Conservation (phyloP, 768 basidiomycete species). For the Xerocomus potaroensis region DNA sequence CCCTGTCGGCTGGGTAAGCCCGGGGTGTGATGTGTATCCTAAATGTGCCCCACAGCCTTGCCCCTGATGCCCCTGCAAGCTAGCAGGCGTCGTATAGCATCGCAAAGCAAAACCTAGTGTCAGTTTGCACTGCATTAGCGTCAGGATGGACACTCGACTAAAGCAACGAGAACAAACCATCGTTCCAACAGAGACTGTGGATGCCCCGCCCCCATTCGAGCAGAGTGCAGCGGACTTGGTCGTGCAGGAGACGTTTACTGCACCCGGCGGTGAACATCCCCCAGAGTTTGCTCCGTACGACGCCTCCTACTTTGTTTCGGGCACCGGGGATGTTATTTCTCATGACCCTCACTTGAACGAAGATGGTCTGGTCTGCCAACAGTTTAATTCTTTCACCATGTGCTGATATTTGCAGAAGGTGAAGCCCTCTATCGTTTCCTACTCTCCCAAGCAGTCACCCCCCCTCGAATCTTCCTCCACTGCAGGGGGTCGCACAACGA, state of each 20-base stretch:
- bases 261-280: conserved; percentile 44
- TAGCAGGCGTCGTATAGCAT: too few species aligned
- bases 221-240: conserved; percentile 22
- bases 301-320: conserved; percentile 52
- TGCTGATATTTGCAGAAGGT: conserved; percentile 35
- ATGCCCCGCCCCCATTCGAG: conserved; percentile 26
- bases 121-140: too few species aligned
- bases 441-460: conserved; percentile 46
- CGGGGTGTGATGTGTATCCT: conserved; percentile 3
- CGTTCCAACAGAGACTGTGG: background rate
- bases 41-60: conserved; percentile 9
- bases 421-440: conserved; percentile 74
- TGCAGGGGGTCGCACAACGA: conserved; percentile 57
- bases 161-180: conserved; percentile 1
- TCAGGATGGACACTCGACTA: background rate
- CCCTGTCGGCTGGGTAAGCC: conserved; percentile 7
- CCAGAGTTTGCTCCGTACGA: conserved; percentile 61
- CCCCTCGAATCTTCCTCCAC: conserved; percentile 44
- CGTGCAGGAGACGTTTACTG: conserved; percentile 13
- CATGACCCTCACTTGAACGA: conserved; percentile 67
- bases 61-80: conserved; percentile 8
- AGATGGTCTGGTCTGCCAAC: conserved; percentile 51
- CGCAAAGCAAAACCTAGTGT: too few species aligned
- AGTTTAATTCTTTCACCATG: background rate
- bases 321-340: conserved; percentile 53